Conservation (phyloP, 1,139 yeast genomes). For the Pichia kudriavzevii region DNA sequence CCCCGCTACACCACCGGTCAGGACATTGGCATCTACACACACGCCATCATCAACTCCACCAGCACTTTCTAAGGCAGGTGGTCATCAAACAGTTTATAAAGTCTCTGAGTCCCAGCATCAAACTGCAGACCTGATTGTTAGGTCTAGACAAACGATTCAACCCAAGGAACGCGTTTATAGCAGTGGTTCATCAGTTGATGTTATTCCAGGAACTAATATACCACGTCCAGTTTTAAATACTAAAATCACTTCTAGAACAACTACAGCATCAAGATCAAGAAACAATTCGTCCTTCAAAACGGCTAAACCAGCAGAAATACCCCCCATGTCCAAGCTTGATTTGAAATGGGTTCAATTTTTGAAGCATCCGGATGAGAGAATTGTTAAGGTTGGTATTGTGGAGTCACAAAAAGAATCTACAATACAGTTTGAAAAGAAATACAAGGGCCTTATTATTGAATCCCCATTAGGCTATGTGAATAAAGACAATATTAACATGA, state of each 20-base stretch:
- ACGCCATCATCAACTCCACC: conserved; percentile 2
- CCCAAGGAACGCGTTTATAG: too few species aligned
- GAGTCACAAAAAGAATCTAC: conserved; percentile 34
- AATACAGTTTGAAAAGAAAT: conserved; percentile 47
- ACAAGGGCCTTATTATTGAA: conserved; percentile 50
- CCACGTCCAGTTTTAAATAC: conserved; percentile 45
- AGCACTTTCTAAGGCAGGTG: background rate
- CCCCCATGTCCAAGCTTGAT: conserved; percentile 55
- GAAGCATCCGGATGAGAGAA: conserved; percentile 59
- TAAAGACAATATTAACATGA: conserved; percentile 19
- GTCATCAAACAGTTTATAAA: background rate
- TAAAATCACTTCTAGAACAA: conserved; percentile 27
- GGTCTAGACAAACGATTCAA: conserved; percentile 6
- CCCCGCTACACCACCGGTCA: background rate
- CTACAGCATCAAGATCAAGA: conserved; percentile 9
- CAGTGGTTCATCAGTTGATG: conserved; percentile 12
- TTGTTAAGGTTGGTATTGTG: conserved; percentile 53
- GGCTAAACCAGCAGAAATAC: conserved; percentile 30
- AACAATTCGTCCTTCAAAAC: conserved; percentile 16
- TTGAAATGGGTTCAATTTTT: conserved; percentile 60
- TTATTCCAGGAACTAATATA: conserved; percentile 52
- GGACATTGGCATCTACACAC: background rate
- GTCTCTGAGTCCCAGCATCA: conserved; percentile 7
- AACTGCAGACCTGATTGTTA: conserved; percentile 11
- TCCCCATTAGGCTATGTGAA: conserved; percentile 45